phyloP scores from a whole-genome alignment of 78 protist genomes.

The slime mould (Dictyostelium discoideum) region dicty_2.7 NC_007089.4:4696501-4697000 shows the following conservation, averaged over 20 bases:
- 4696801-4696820: conserved; percentile 27
- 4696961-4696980: conserved; percentile 88
- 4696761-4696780: background rate
- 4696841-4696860: conserved; percentile 92
- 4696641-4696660: no score
- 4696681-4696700: background rate
- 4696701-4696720: background rate
- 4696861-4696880: conserved; percentile 86
- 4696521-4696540: no score
- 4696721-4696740: no score
- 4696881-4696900: conserved; percentile 82
- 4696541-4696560: no score
- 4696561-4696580: no score
- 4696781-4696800: background rate
- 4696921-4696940: conserved; percentile 82
- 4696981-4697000: conserved; percentile 87
- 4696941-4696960: conserved; percentile 94
- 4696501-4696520: no score
- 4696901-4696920: conserved; percentile 87
- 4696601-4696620: no score
- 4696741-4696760: background rate
- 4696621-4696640: no score
- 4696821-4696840: conserved; percentile 87
- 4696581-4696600: no score
- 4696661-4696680: background rate